Percentiles rank a stretch among this genome's conserved stretches.
Evolutionary conservation across 306 rosid genomes (phyloP).

Genomic region (Fagus crenata): DNA sequence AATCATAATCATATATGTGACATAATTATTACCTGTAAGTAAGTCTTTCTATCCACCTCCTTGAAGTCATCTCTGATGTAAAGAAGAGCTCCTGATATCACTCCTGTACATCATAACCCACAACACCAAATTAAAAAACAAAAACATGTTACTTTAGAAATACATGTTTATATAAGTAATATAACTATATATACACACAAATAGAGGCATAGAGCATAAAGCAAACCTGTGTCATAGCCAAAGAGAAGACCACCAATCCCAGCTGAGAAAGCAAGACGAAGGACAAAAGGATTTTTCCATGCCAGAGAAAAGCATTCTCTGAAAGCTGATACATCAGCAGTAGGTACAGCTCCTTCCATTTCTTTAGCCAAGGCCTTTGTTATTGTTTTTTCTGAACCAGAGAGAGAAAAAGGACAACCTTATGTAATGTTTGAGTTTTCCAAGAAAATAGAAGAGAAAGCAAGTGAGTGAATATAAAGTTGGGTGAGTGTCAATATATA

Average conservation of each 20-base stretch:
- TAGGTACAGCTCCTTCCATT: constrained; percentile 62
- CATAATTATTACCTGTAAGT: constrained; percentile 47
- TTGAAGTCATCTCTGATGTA: constrained; percentile 62
- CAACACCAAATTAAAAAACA: no score
- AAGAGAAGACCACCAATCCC: constrained; percentile 73
- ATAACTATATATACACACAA: no score
- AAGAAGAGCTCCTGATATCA: constrained; percentile 62
- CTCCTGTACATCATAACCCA: constrained; percentile 39
- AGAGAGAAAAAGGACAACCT: neutral
- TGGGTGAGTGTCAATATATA: neutral
- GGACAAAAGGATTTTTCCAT: constrained; percentile 61
- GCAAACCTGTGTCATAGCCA: constrained; percentile 60
- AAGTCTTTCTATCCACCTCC: constrained; percentile 38
- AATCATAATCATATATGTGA: no score
- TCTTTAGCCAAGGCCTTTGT: neutral
- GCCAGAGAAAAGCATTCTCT: constrained; percentile 64
- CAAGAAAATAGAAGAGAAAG: neutral
- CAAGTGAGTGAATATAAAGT: neutral
- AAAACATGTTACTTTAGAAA: no score
- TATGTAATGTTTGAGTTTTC: neutral
- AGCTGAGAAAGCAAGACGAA: constrained; percentile 68
- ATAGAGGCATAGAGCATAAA: neutral
- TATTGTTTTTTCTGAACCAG: neutral
- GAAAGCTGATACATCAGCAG: constrained; percentile 58
- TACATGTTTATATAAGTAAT: no score